These are phyloP conservation scores for Handroanthus guayacan DNA, from an alignment of 257 asterid genomes.

Conservation along the genomic window DNA sequence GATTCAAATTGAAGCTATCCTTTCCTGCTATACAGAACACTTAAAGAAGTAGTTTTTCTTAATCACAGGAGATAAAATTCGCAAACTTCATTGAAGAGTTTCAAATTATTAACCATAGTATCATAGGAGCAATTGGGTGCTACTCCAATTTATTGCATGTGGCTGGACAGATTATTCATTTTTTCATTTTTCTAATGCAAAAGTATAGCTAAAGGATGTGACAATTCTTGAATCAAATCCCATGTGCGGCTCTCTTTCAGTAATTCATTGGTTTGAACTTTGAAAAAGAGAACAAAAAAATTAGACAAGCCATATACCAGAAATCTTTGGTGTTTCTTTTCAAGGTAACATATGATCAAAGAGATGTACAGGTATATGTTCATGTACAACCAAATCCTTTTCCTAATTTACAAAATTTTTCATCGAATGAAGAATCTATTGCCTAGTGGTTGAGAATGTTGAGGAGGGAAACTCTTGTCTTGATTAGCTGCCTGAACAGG, in stretches of 20 bases:
- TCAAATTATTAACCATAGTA: no score
- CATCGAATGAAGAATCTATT: not conserved
- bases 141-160: no score
- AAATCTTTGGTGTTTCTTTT: not conserved
- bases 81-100: no score
- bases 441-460: constrained; percentile 38
- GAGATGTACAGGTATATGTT: not conserved
- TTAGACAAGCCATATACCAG: not conserved
- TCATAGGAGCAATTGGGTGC: no score
- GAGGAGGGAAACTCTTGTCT: constrained; percentile 42
- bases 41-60: not conserved
- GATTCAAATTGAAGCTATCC: not conserved
- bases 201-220: no score
- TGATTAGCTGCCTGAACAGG: constrained; percentile 48
- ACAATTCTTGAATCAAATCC: no score
- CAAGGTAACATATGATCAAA: no score
- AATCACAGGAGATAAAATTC: no score
- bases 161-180: no score
- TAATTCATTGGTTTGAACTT: not conserved
- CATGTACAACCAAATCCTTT: not conserved
- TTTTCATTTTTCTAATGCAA: no score
- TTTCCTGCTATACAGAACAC: not conserved
- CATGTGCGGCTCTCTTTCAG: not conserved
- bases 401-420: not conserved
- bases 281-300: not conserved